Percentiles rank a stretch among this genome's conserved stretches.
Conservation (phyloP, 2,329 filamentous ascomycete genomes). For the Penicillium sp. region DNA sequence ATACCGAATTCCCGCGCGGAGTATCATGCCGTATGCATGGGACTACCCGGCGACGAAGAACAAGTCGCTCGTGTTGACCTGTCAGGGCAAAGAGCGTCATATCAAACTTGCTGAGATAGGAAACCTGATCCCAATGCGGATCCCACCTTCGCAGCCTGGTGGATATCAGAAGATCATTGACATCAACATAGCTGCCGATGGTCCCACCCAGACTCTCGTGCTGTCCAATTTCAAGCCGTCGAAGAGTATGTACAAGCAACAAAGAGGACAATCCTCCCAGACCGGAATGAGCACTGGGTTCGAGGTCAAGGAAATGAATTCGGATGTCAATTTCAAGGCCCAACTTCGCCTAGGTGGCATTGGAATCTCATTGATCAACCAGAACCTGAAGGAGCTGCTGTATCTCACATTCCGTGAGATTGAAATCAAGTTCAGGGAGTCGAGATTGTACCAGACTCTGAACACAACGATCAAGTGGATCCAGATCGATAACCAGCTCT, state of each 20-base stretch:
- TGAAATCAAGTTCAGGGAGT: slow-evolving; percentile 86
- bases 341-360: slow-evolving; percentile 86
- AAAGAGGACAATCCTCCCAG: slow-evolving; percentile 54
- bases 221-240: slow-evolving; percentile 90
- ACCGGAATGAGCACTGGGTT: slow-evolving; percentile 67
- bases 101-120: slow-evolving; percentile 96
- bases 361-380: slow-evolving; percentile 89
- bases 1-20: slow-evolving; percentile 86
- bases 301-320: slow-evolving; percentile 90
- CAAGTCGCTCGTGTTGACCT: slow-evolving; percentile 83
- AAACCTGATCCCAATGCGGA: slow-evolving; percentile 90
- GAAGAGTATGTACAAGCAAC: slow-evolving; percentile 83
- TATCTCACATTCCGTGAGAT: slow-evolving; percentile 93
- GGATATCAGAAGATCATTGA: slow-evolving; percentile 82
- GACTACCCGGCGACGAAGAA: slow-evolving; percentile 97
- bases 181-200: slow-evolving; percentile 91
- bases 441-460: slow-evolving; percentile 86
- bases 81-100: slow-evolving; percentile 77
- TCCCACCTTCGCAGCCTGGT: slow-evolving; percentile 63
- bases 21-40: slow-evolving; percentile 99
- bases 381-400: slow-evolving; percentile 84
- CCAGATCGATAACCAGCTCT: slow-evolving; percentile 97
- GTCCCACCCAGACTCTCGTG: slow-evolving; percentile 90
- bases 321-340: slow-evolving; percentile 81
- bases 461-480: slow-evolving; percentile 96